phyloP scores from a whole-genome alignment of 805 yeast genomes.

The Kockiozyma suomiensis region DNA sequence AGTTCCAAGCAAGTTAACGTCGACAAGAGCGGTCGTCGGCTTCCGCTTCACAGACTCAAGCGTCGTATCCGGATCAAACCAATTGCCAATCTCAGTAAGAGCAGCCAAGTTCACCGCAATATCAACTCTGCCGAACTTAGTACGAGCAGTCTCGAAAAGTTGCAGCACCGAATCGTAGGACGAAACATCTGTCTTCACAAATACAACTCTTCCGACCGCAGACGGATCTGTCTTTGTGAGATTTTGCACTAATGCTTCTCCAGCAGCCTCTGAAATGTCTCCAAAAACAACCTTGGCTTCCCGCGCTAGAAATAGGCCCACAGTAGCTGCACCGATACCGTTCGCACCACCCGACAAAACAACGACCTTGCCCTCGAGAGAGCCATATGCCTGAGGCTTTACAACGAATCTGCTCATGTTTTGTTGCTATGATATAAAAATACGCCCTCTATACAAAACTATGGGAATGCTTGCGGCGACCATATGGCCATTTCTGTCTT shows the following conservation, averaged over 20 bases:
- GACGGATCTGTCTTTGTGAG: not conserved
- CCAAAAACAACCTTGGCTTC: slow-evolving; percentile 26
- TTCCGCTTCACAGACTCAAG: slow-evolving; percentile 12
- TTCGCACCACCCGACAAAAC: slow-evolving; percentile 24
- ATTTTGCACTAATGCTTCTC: slow-evolving; percentile 6
- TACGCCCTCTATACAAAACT: too few species aligned
- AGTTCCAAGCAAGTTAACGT: slow-evolving; percentile 19
- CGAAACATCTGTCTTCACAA: slow-evolving; percentile 16
- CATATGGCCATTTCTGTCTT: too few species aligned
- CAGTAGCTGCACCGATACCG: slow-evolving; percentile 25
- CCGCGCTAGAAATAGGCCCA: slow-evolving; percentile 12
- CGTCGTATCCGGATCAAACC: slow-evolving; percentile 17
- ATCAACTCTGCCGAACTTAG: slow-evolving; percentile 17
- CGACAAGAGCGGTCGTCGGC: slow-evolving; percentile 20
- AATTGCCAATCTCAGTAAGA: slow-evolving; percentile 19
- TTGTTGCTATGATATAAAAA: too few species aligned
- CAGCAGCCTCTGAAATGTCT: slow-evolving; percentile 1
- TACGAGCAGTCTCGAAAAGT: slow-evolving; percentile 15
- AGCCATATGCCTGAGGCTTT: slow-evolving; percentile 11
- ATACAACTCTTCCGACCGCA: not conserved
- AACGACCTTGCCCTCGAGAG: slow-evolving; percentile 10
- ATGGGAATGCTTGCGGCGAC: too few species aligned
- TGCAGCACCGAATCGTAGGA: slow-evolving; percentile 9
- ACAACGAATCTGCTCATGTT: slow-evolving; percentile 9
- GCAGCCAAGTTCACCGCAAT: slow-evolving; percentile 19